Base-by-base conservation (phyloP, 2,329 filamentous ascomycete genomes). In the Clonostachys sp. region DNA sequence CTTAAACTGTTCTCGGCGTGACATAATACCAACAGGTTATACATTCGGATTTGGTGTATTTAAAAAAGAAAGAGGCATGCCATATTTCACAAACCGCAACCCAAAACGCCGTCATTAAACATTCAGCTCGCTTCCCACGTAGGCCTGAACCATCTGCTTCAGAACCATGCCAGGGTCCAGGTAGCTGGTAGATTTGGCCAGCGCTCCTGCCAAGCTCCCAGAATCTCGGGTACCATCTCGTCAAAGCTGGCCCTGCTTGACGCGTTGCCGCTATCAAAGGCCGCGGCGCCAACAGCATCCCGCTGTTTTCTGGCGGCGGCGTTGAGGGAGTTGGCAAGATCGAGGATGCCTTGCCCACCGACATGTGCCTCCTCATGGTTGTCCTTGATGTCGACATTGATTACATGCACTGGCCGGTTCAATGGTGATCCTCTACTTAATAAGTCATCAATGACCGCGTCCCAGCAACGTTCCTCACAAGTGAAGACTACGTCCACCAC, bases 341-440 rank as follows among this genome's bases (percentile, higher is more conserved):
- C 94, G 36, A 97, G 76, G 50, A 99, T 99, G 41, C 89, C 94
- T 55, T 86, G 83, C 2, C 94, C 94, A 10, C 94, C 94, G 3
- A 96, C 80, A 18, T 92, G 77, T 1, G 94, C 94, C 67, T 99
- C 94, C 65, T 99, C 92, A 61, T 97, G 94, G 61, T 97, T 99
- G 69, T 99, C 94, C 66, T 88, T 92, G 61, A 99, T 99, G 64
- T 99, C 94, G 47, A 99, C 87, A 59, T 99, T 99, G 74, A 99
- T 95, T 48, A 99, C 89, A 63, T 99, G 94, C 1, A 99, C 94
- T 0, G 94, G 91, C 3, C 90, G 77, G 65, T 99, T 99, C 48
- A 99, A 74, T 5, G 89, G 87, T 1, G 87, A 83, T 8, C 92
- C 94, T 52, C 95, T 82, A 58, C 84, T 88, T 52, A 96, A 81